These are phyloP conservation scores for Phalaenopsis aphrodite DNA, from an alignment of 106 monocot genomes.

Conservation along the genomic window DNA sequence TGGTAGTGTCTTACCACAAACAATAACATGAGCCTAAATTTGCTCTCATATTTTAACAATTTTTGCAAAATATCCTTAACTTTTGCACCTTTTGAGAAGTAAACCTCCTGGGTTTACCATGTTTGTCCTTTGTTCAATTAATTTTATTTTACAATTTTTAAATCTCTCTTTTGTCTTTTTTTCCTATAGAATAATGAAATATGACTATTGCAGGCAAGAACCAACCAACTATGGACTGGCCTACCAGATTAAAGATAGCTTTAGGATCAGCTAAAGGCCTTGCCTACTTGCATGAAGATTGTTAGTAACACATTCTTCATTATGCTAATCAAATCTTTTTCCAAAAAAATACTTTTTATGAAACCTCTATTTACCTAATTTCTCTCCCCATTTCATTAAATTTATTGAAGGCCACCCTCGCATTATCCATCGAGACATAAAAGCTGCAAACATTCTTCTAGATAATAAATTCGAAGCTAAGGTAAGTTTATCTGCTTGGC, in stretches of 20 bases:
- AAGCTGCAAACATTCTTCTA: conserved; percentile 70
- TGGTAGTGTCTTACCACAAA: too few species aligned
- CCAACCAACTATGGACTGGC: conserved; percentile 58
- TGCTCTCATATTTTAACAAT: too few species aligned
- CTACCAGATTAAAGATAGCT: conserved; percentile 73
- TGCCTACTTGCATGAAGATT: conserved; percentile 92
- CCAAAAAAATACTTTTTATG: background rate
- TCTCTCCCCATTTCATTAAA: background rate
- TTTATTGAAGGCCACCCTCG: conserved; percentile 57
- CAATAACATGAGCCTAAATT: too few species aligned
- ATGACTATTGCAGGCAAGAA: conserved; percentile 38
- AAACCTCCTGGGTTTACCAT: too few species aligned
- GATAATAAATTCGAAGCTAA: conserved; percentile 80
- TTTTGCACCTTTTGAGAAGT: too few species aligned
- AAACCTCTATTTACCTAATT: background rate
- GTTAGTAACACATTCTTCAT: conserved; percentile 26
- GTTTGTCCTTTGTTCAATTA: too few species aligned
- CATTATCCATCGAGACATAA: conserved; percentile 90
- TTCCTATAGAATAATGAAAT: background rate
- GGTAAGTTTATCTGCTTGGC: conserved; percentile 22
- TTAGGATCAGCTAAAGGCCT: conserved; percentile 87
- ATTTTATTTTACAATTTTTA: too few species aligned
- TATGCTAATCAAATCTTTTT: background rate
- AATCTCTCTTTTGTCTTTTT: background rate
- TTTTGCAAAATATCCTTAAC: too few species aligned